Percentiles rank a stretch among this genome's conserved stretches.
These are phyloP conservation scores for Plasmodium adleri DNA, from an alignment of 169 alveolate genomes.

Conservation along the genomic window DNA sequence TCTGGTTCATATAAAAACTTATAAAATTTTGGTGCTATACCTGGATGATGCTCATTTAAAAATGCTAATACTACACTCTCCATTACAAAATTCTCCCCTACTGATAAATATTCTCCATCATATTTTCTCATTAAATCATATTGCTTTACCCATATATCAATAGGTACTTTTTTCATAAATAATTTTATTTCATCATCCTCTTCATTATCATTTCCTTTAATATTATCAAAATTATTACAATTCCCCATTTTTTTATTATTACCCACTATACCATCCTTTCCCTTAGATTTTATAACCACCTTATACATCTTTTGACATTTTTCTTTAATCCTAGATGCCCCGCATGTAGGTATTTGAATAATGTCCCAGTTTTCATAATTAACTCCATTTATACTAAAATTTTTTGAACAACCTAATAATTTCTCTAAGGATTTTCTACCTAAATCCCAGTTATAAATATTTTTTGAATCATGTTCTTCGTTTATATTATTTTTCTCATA, in stretches of 20 bases:
- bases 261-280: background rate
- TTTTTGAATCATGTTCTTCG: background rate
- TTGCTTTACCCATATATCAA: slow-evolving; percentile 83
- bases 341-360: slow-evolving; percentile 78
- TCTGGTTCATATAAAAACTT: slow-evolving; percentile 80
- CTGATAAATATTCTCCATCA: slow-evolving; percentile 85
- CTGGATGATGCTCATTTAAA: slow-evolving; percentile 60
- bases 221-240: too few species aligned
- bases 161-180: slow-evolving; percentile 84
- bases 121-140: slow-evolving; percentile 79
- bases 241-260: too few species aligned
- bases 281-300: slow-evolving; percentile 40
- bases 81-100: slow-evolving; percentile 87
- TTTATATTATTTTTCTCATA: slow-evolving; percentile 10
- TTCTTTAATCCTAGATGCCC: slow-evolving; percentile 79
- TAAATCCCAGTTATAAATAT: slow-evolving; percentile 6
- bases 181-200: slow-evolving; percentile 33
- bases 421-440: slow-evolving; percentile 16
- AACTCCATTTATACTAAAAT: slow-evolving; percentile 67
- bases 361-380: slow-evolving; percentile 77
- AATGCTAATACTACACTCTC: slow-evolving; percentile 88
- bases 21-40: slow-evolving; percentile 81
- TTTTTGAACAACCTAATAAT: slow-evolving; percentile 29
- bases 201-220: too few species aligned
- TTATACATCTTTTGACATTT: slow-evolving; percentile 80